Percentiles rank a stretch among this genome's conserved stretches.
phyloP scores from a whole-genome alignment of 2,329 filamentous ascomycete species.

The Plectosphaerella cucumerina region DNA sequence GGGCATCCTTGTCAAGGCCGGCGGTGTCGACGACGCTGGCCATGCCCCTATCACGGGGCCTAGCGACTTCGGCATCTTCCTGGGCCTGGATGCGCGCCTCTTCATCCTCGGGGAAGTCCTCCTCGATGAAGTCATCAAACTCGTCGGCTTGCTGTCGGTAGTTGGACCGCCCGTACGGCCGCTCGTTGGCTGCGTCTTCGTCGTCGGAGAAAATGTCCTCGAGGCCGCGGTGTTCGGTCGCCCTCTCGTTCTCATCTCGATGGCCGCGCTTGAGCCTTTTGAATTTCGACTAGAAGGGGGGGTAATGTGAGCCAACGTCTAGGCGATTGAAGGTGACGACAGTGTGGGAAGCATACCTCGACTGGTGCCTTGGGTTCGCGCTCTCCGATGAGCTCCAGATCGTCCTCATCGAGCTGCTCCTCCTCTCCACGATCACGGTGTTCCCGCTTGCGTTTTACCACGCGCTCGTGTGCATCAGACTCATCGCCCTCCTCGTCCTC shows the following conservation, averaged over 20 bases:
- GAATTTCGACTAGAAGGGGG: constrained; percentile 67
- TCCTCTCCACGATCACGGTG: constrained; percentile 74
- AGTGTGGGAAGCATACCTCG: constrained; percentile 54
- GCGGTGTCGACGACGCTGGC: constrained; percentile 71
- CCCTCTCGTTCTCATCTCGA: constrained; percentile 65
- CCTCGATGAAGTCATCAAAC: constrained; percentile 94
- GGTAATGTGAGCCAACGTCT: constrained; percentile 14
- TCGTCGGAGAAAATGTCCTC: constrained; percentile 96
- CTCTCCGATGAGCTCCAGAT: constrained; percentile 90
- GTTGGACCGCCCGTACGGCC: constrained; percentile 44
- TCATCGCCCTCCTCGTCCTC: constrained; percentile 68
- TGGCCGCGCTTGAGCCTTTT: constrained; percentile 95
- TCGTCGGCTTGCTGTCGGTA: constrained; percentile 68
- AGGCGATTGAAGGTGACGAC: background rate
- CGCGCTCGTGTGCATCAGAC: constrained; percentile 46
- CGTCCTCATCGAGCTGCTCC: constrained; percentile 90
- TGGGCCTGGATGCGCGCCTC: constrained; percentile 69
- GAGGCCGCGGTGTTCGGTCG: constrained; percentile 65
- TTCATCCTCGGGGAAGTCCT: constrained; percentile 87
- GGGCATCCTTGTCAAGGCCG: constrained; percentile 83
- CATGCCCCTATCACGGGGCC: constrained; percentile 68
- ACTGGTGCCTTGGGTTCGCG: constrained; percentile 62
- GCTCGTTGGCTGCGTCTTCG: constrained; percentile 61
- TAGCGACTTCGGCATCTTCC: constrained; percentile 85
- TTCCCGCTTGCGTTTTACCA: constrained; percentile 72